A percentile compares a stretch with the other conserved stretches of the same genome.
Evolutionary conservation across 352 stramenopile species (phyloP).

Genomic region (Blastocystis sp.): DNA sequence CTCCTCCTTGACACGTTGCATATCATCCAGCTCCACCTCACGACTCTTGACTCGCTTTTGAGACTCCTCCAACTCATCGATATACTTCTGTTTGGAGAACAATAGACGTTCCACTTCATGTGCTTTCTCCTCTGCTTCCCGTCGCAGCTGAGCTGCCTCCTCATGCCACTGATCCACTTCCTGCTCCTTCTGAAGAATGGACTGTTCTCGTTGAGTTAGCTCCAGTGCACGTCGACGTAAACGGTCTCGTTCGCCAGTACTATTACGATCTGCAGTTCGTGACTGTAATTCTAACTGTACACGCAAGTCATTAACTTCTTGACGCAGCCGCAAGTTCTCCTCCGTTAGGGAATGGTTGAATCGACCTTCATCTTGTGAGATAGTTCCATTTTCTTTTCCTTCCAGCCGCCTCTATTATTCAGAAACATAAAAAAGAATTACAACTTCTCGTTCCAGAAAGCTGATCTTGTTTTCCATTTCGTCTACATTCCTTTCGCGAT

Average conservation of each 20-base stretch:
- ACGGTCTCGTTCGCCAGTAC: not conserved
- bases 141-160: not conserved
- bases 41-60: not conserved
- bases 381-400: not conserved
- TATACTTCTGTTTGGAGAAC: constrained; percentile 36
- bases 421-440: no score
- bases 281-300: constrained; percentile 3
- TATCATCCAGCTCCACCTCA: not conserved
- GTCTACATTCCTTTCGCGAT: not conserved
- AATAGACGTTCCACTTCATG: constrained; percentile 9
- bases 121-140: constrained; percentile 2
- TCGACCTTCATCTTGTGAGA: not conserved
- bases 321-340: not conserved
- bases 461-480: not conserved
- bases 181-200: not conserved
- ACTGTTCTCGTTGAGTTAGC: constrained; percentile 29
- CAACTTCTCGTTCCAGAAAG: not conserved
- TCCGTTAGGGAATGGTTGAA: not conserved
- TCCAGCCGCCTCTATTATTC: no score
- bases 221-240: constrained; percentile 17
- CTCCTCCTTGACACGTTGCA: constrained; percentile 23
- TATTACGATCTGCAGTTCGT: not conserved
- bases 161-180: constrained; percentile 10
- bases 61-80: constrained; percentile 17
- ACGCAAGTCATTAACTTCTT: constrained; percentile 8